Evolutionary conservation across 225 moss, liverwort and hornwort species (phyloP), one percentile per base, ranked within the genome.

Genomic region (Physcomitrium patens): DNA sequence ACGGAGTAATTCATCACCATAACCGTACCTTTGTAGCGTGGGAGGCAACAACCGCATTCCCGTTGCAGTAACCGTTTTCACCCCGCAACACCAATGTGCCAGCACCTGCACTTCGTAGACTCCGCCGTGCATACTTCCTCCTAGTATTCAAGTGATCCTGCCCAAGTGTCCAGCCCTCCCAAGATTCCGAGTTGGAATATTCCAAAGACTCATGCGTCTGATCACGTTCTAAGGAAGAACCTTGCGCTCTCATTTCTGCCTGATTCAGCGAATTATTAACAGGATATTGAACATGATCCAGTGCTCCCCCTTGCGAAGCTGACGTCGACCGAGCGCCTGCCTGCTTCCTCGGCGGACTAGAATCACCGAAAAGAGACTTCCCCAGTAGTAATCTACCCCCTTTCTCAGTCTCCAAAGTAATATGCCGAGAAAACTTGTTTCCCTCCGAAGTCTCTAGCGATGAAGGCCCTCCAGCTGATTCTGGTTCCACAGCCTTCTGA

Each of bases 51-150:
- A 18, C 59, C 60, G 62, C 54, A 44, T 60, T 43, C 10, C 67
- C 62, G 48, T 54, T 68, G 60, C 26, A 67, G 60, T 14, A 62
- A 17, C 43, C 67, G 50, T 73, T 37, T 65, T 23, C 31, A 55
- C 63, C 13, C 42, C 26, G 70, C 54, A 18, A 70, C 63, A 51
- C 60, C 37, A 59, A 23, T 13, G 76, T 28, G 53, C 27, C 73
- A 47, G 8, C 60, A 53, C 60, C 73, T 44, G 68, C 44, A 20
- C 60, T 68, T 52, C 73, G 79, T 18, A 79, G 54, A 5, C 79
- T 79, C 73, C 79, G 73, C 50, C 79, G 79, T 14, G 73, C 73
- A 37, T 79, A 79, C 51, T 79, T 73, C 60, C 54, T 15, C 18
- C n/a, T 45, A 59, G 70, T 43, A 37, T 67, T 76, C 31, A 37